Evolutionary conservation across 768 basidiomycete genomes (phyloP).

Genomic region (Gymnopilus dilepis): DNA sequence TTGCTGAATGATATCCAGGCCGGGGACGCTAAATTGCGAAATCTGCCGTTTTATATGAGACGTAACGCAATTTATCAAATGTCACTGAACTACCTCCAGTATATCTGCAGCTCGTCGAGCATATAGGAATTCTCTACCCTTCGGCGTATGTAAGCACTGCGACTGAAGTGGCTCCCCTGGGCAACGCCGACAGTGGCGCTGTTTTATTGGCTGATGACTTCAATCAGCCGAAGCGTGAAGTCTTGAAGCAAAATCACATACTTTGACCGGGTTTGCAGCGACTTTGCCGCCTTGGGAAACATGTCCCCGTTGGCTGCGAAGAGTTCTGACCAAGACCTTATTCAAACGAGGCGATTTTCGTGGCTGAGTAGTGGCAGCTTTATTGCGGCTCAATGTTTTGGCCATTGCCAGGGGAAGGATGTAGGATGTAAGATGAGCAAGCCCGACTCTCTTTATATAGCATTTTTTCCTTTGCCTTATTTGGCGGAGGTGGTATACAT

Average conservation of each 20-base stretch:
- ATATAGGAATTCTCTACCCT: background rate
- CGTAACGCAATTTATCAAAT: too few species aligned
- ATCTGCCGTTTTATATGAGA: too few species aligned
- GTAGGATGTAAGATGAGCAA: too few species aligned
- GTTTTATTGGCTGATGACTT: background rate
- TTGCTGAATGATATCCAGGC: too few species aligned
- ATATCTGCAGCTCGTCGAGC: background rate
- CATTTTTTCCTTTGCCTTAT: too few species aligned
- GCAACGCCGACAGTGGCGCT: background rate
- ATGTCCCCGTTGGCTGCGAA: conserved; percentile 2
- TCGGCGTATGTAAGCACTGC: background rate
- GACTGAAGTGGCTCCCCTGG: background rate
- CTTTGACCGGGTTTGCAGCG: background rate
- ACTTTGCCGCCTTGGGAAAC: background rate
- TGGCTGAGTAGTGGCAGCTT: background rate
- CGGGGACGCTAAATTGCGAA: too few species aligned
- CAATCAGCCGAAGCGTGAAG: background rate
- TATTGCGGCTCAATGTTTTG: background rate
- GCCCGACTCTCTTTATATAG: too few species aligned
- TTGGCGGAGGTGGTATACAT: too few species aligned
- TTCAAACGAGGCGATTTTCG: background rate
- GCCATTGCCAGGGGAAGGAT: too few species aligned
- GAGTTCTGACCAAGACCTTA: background rate
- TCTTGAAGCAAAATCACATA: background rate
- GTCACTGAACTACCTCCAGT: too few species aligned